Evolutionary conservation across 202 grass and related monocot genomes (phyloP).

Genomic region (Carex arenaria): DNA sequence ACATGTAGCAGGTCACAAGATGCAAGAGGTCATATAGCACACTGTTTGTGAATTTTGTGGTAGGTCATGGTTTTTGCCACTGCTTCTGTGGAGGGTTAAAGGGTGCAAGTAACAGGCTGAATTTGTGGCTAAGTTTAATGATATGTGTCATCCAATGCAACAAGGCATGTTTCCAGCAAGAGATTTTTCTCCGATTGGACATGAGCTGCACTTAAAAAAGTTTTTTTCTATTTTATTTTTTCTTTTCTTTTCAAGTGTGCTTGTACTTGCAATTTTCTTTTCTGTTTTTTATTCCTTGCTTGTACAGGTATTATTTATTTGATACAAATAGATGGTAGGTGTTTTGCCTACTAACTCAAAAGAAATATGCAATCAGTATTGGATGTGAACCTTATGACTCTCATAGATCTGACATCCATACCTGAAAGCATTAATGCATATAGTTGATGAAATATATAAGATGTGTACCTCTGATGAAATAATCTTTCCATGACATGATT

Average conservation of each 20-base stretch:
- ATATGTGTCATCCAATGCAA: background rate
- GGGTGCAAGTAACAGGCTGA: background rate
- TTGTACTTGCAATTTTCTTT: background rate
- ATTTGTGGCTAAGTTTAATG: background rate
- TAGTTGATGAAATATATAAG: conserved; percentile 2
- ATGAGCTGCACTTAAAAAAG: background rate
- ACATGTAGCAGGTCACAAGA: background rate
- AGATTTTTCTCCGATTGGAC: background rate
- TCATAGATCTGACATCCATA: background rate
- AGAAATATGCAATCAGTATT: background rate
- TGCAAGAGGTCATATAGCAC: background rate
- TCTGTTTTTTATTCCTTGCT: background rate
- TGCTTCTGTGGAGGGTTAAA: background rate
- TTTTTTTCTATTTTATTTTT: background rate
- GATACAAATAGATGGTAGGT: background rate
- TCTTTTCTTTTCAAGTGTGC: background rate
- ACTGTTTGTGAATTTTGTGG: background rate
- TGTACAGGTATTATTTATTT: background rate
- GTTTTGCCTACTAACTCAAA: background rate
- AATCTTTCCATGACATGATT: conserved; percentile 96
- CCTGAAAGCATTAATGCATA: background rate
- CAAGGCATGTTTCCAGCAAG: background rate
- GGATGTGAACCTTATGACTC: background rate
- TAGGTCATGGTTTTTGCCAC: background rate
- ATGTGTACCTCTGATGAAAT: conserved; percentile 77